Percentiles rank a stretch among this genome's conserved stretches.
Conservation (phyloP, 169 alveolate species). For the Ichthyophthirius multifiliis region DNA sequence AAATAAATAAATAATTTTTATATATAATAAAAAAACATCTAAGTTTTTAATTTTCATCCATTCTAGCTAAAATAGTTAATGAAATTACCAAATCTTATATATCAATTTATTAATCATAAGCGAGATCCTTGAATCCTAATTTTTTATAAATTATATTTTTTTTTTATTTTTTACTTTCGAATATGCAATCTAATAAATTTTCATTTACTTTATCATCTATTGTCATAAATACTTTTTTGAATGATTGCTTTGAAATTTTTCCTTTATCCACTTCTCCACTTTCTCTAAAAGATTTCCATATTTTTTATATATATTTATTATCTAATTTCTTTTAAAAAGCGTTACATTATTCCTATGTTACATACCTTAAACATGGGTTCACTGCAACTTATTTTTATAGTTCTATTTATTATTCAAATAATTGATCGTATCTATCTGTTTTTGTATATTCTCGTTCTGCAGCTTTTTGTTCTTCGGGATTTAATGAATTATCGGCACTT, state of each 20-base stretch:
- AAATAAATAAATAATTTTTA: too few relatives aligned
- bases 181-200: background rate
- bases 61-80: conserved; percentile 7
- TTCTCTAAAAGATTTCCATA: conserved; percentile 10
- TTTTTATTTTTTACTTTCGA: background rate
- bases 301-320: background rate
- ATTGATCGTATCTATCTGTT: too few relatives aligned
- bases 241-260: background rate
- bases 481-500: too few relatives aligned
- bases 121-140: background rate
- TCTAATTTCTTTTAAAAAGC: background rate
- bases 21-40: background rate
- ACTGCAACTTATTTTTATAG: too few relatives aligned
- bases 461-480: too few relatives aligned
- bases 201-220: background rate
- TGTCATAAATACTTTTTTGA: background rate
- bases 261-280: background rate
- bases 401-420: too few relatives aligned
- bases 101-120: background rate
- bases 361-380: background rate
- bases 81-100: conserved; percentile 11
- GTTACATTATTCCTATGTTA: background rate
- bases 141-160: background rate
- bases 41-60: conserved; percentile 8
- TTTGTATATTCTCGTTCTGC: too few relatives aligned